These are phyloP conservation scores for Chaetomium strumarium DNA, from an alignment of 2,329 filamentous ascomycete species.

Conservation along the genomic window DNA sequence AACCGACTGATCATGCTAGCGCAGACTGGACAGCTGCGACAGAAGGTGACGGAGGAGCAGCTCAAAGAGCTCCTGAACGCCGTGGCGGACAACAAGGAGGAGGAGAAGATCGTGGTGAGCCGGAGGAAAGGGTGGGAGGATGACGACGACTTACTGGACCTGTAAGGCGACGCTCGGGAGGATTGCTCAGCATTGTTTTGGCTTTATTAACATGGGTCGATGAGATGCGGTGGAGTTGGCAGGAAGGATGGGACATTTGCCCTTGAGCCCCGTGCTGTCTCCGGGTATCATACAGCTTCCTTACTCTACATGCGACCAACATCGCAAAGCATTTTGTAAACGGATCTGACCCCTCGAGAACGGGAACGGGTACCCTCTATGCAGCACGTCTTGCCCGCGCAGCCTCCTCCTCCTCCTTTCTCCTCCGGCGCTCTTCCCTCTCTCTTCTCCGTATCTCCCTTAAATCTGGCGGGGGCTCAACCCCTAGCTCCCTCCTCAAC, in stretches of 20 bases:
- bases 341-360: too few relatives aligned
- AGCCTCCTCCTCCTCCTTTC: slow-evolving; percentile 36
- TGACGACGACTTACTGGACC: slow-evolving; percentile 68
- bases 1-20: slow-evolving; percentile 90
- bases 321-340: neutral
- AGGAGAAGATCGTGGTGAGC: slow-evolving; percentile 83
- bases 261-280: neutral
- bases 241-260: neutral
- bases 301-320: slow-evolving; percentile 3
- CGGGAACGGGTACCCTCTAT: neutral
- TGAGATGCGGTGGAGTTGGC: neutral
- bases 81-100: slow-evolving; percentile 70
- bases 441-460: slow-evolving; percentile 67
- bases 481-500: slow-evolving; percentile 67
- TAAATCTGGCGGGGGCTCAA: slow-evolving; percentile 85
- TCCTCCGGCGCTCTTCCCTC: slow-evolving; percentile 60
- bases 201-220: too few relatives aligned
- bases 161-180: slow-evolving; percentile 29
- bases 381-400: neutral
- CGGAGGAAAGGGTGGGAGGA: slow-evolving; percentile 82
- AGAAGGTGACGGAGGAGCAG: slow-evolving; percentile 87
- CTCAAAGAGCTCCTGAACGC: slow-evolving; percentile 86
- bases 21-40: slow-evolving; percentile 74
- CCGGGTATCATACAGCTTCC: slow-evolving; percentile 7
- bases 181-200: neutral